Evolutionary conservation across 2,329 filamentous ascomycete species (phyloP), one percentile per base, ranked within the genome.

Genomic region (Trichoderma asperellum): DNA sequence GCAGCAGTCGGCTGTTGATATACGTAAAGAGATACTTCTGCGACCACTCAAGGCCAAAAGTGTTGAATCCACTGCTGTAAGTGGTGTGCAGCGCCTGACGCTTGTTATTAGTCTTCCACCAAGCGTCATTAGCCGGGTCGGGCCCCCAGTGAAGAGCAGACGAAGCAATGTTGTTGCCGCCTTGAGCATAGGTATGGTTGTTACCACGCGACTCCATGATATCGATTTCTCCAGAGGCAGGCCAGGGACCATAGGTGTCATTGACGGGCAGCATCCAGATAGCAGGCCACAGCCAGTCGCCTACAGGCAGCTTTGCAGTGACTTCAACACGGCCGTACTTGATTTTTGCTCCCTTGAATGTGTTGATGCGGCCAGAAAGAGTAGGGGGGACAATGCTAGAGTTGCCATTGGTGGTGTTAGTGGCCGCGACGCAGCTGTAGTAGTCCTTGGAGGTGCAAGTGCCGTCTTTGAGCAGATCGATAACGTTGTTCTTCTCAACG

Each of bases 201-300:
- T 96, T 96, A 70, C 93, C 93, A 68, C 93, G 91, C 34, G 89
- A 89, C 80, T 96, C 92, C 75, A 89, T 83, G 67, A 96, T 92
- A 77, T 96, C 93, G 63, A 96, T 96, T 80, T 96, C 92, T 57
- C 93, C 93, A 10, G 91, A 94, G 8, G 83, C 81, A 1, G 93
- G 93, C 93, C 93, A 96, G 1, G 85, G 75, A 1, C 93, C 93
- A 77, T 96, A 96, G 0, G 83, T 89, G 66, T 89, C 84, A 55
- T 90, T 83, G 58, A 88, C 88, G 1, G 93, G 93, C 83, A 96
- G 84, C 91, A 96, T 92, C 91, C 92, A 94, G 75, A 96, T 95
- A n/a, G 92, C 92, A 2, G 93, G 93, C 93, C 93, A 96, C 12
- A 96, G 85, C 93, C 93, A 96, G 81, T 96, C 92, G 66, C 93